Conservation (phyloP, 257 asterid species). For the Lithospermum erythrorhizon region DNA sequence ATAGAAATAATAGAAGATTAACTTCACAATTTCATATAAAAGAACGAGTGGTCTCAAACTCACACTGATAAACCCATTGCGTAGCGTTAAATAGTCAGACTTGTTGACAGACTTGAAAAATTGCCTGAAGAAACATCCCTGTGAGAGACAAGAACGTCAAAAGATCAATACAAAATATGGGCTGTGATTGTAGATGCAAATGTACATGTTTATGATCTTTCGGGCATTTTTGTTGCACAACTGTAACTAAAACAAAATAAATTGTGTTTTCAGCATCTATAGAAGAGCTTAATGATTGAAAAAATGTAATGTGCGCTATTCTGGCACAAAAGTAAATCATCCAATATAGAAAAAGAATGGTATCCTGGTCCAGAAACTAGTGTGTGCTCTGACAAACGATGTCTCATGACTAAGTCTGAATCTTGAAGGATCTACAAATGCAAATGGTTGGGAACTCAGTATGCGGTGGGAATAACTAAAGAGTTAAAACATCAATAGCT, state of each 20-base stretch:
- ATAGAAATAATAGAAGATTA: neutral
- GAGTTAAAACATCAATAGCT: neutral
- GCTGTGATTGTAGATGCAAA: neutral
- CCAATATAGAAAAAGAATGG: conserved; percentile 76
- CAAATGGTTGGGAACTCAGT: conserved; percentile 1
- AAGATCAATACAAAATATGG: neutral
- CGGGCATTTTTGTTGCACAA: neutral
- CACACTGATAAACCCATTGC: conserved; percentile 84
- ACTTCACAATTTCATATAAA: neutral
- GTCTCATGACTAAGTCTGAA: conserved; percentile 90
- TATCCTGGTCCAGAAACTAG: conserved; percentile 85
- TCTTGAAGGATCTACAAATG: conserved; percentile 76
- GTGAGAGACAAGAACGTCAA: conserved; percentile 13
- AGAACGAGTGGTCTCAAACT: conserved; percentile 16
- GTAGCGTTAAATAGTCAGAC: conserved; percentile 86
- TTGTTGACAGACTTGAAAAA: conserved; percentile 75
- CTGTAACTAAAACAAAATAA: neutral
- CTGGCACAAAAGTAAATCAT: conserved; percentile 20
- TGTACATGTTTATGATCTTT: neutral
- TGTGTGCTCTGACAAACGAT: conserved; percentile 87
- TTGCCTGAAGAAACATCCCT: conserved; percentile 94
- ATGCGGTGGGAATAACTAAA: neutral
- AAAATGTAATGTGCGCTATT: neutral
- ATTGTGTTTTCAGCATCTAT: neutral
- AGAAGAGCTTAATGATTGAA: too few species aligned